A percentile compares a stretch with the other conserved stretches of the same genome.
Conservation (phyloP, 2,329 filamentous ascomycete genomes). For the Bipolaris sorokiniana region DNA sequence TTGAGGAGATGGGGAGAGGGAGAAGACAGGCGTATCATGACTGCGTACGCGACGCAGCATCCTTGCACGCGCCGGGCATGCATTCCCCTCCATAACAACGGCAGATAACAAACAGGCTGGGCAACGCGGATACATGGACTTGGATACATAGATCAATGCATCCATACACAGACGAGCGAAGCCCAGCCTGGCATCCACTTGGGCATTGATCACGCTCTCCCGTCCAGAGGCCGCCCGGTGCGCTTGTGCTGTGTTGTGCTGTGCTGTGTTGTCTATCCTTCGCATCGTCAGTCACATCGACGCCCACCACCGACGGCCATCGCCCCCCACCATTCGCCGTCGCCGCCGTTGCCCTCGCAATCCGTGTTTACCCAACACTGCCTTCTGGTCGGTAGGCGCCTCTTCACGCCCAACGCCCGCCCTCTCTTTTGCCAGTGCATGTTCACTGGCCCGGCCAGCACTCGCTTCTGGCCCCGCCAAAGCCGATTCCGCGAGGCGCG, state of each 20-base stretch:
- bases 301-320: neutral
- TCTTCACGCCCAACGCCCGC: neutral
- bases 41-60: conserved; percentile 15
- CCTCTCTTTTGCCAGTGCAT: neutral
- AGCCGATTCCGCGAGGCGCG: neutral
- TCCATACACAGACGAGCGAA: neutral
- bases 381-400: conserved; percentile 10
- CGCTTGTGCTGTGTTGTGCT: neutral
- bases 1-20: too few species aligned
- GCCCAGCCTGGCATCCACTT: neutral
- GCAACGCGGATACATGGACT: neutral
- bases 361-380: conserved; percentile 28
- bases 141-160: neutral
- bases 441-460: neutral
- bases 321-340: conserved; percentile 15
- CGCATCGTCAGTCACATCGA: neutral
- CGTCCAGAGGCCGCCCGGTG: neutral
- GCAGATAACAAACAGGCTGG: conserved; percentile 18
- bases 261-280: neutral
- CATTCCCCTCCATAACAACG: conserved; percentile 28
- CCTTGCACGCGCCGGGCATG: conserved; percentile 30
- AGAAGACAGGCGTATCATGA: neutral
- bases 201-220: neutral
- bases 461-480: neutral
- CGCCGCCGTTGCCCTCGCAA: conserved; percentile 28